phyloP scores from a whole-genome alignment of 2,329 filamentous ascomycete species.

The Pochonia chlamydosporia region DNA sequence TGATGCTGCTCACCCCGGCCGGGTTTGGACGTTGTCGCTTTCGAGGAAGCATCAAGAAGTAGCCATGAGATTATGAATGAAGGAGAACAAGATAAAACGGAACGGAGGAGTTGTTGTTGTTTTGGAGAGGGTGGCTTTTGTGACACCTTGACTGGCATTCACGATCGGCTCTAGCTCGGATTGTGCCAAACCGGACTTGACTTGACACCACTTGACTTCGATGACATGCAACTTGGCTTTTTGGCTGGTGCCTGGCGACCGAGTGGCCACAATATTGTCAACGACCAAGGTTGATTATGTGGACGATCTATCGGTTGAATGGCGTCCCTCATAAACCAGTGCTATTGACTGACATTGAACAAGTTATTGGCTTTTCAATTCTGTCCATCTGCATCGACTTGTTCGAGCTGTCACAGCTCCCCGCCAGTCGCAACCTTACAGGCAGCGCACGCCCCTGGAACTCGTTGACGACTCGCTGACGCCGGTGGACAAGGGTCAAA shows the following conservation, averaged over 20 bases:
- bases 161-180: not conserved
- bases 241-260: not conserved
- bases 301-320: too few species aligned
- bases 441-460: not conserved
- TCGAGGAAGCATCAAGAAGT: conserved; percentile 24
- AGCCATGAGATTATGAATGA: not conserved
- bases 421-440: not conserved
- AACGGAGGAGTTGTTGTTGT: too few species aligned
- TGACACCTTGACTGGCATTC: not conserved
- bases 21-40: conserved; percentile 27
- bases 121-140: not conserved
- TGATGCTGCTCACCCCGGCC: conserved; percentile 14
- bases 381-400: not conserved
- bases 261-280: not conserved
- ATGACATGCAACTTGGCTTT: not conserved
- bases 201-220: not conserved
- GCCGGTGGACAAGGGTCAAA: not conserved
- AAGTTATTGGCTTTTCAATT: too few species aligned
- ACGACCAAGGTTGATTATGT: too few species aligned
- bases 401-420: too few species aligned
- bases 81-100: not conserved
- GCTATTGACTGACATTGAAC: too few species aligned
- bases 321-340: too few species aligned
- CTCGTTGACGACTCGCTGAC: not conserved
- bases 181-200: too few species aligned